phyloP scores from a whole-genome alignment of 1,139 yeast genomes.

The Kodamaea arcana region DNA sequence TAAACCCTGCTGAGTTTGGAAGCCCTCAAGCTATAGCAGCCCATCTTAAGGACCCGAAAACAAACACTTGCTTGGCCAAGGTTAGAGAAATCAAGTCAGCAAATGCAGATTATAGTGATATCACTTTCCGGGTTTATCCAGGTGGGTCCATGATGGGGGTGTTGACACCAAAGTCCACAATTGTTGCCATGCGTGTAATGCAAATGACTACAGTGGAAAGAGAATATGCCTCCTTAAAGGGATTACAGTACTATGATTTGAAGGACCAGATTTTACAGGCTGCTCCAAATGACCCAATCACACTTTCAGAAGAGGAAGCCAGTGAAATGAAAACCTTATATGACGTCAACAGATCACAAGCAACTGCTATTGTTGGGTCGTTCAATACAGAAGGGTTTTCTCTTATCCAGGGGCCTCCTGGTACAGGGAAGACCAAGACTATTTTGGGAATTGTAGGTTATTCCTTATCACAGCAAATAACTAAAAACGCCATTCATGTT shows the following conservation, averaged over 20 bases:
- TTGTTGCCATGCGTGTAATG: conserved; percentile 70
- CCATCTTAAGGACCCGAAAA: conserved; percentile 24
- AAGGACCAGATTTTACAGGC: conserved; percentile 63
- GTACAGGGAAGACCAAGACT: conserved; percentile 97
- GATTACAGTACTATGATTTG: conserved; percentile 77
- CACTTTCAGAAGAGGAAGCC: conserved; percentile 33
- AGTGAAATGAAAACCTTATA: conserved; percentile 41
- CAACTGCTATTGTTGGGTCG: conserved; percentile 78
- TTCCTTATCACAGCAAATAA: conserved; percentile 38
- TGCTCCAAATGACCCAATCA: conserved; percentile 45
- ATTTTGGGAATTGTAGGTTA: conserved; percentile 89
- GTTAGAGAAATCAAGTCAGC: conserved; percentile 67
- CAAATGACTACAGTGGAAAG: conserved; percentile 91
- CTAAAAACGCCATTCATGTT: conserved; percentile 28
- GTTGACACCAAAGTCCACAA: conserved; percentile 58
- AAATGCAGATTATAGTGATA: conserved; percentile 62
- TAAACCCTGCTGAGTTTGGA: conserved; percentile 20
- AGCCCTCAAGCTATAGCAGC: conserved; percentile 16
- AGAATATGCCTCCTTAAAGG: conserved; percentile 81
- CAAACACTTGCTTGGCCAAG: conserved; percentile 68
- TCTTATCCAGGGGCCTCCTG: conserved; percentile 95
- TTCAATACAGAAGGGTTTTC: conserved; percentile 71
- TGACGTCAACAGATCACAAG: conserved; percentile 82
- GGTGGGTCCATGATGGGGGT: conserved; percentile 47
- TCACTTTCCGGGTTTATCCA: conserved; percentile 66